phyloP scores from a whole-genome alignment of 2,329 filamentous ascomycete species.

The Exophiala xenobiotica region DNA sequence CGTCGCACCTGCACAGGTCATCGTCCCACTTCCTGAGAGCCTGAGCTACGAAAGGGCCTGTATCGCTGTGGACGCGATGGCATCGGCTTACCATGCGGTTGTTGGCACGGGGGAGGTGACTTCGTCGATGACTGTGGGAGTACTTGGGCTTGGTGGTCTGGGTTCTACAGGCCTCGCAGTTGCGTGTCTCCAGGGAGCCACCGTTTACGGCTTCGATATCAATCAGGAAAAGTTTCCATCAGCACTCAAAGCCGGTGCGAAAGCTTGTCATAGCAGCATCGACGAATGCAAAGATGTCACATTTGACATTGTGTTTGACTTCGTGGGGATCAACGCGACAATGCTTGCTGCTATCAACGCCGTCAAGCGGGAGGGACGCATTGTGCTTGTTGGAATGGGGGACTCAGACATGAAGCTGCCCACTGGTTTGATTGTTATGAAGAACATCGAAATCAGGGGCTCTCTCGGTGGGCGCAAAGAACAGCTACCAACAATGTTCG shows the following conservation, averaged over 20 bases:
- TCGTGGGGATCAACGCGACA: background rate
- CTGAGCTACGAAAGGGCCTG: background rate
- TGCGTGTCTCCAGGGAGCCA: constrained; percentile 1
- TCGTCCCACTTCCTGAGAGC: constrained; percentile 1
- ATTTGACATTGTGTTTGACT: constrained; percentile 4
- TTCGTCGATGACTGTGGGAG: background rate
- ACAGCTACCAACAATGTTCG: background rate
- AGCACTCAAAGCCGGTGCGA: background rate
- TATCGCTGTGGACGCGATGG: constrained; percentile 1
- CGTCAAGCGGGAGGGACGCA: background rate
- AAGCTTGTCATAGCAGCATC: background rate
- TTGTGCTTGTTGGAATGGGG: constrained; percentile 3
- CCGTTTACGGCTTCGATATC: constrained; percentile 6
- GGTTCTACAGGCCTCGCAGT: background rate
- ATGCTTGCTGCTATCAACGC: background rate
- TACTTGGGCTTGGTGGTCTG: constrained; percentile 1
- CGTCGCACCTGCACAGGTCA: background rate
- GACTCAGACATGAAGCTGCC: background rate
- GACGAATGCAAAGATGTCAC: background rate
- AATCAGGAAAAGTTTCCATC: background rate
- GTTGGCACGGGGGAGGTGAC: background rate
- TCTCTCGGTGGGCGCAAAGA: background rate
- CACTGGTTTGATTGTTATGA: background rate
- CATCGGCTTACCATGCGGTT: constrained; percentile 6
- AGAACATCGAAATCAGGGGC: background rate